Percentiles rank a stretch among this genome's conserved stretches.
Evolutionary conservation across 495 filamentous ascomycete species (phyloP).

Genomic region (Extremus antarcticus): DNA sequence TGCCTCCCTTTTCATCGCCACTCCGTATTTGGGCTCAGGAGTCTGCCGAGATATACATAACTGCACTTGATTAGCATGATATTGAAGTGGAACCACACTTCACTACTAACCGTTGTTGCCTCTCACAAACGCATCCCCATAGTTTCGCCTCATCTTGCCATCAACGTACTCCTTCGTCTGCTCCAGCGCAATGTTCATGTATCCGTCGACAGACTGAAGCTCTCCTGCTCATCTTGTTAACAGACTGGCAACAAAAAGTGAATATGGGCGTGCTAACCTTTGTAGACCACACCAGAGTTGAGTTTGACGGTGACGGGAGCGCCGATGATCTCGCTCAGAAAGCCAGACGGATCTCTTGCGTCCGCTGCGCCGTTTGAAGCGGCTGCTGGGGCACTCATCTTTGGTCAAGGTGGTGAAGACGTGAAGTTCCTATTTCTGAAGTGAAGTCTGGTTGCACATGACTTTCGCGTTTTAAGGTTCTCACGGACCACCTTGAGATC

Average conservation of each 20-base stretch:
- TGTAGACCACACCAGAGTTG: constrained; percentile 91
- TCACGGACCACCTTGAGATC: not conserved
- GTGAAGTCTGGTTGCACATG: too few relatives aligned
- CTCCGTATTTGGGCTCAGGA: too few relatives aligned
- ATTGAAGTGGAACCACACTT: not conserved
- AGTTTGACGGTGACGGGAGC: constrained; percentile 87
- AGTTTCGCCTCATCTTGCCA: constrained; percentile 65
- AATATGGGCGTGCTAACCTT: constrained; percentile 47
- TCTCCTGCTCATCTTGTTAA: constrained; percentile 48
- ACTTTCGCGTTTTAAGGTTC: not conserved
- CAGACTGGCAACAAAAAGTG: not conserved
- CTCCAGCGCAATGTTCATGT: constrained; percentile 98
- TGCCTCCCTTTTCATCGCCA: not conserved
- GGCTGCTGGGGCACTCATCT: constrained; percentile 9
- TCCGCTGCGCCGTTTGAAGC: constrained; percentile 40
- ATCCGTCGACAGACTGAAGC: constrained; percentile 93
- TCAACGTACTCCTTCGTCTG: constrained; percentile 86
- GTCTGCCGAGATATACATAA: constrained; percentile 70
- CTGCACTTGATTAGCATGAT: constrained; percentile 28
- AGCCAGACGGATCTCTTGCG: constrained; percentile 79
- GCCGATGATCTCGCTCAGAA: constrained; percentile 85
- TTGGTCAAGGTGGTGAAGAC: not conserved
- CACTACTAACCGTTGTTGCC: constrained; percentile 76
- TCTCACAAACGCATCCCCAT: constrained; percentile 91
- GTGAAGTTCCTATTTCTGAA: too few relatives aligned